Percentiles rank a stretch among this genome's conserved stretches.
phyloP scores from a whole-genome alignment of 257 asterid genomes.

The Voacanga thouarsii region DNA sequence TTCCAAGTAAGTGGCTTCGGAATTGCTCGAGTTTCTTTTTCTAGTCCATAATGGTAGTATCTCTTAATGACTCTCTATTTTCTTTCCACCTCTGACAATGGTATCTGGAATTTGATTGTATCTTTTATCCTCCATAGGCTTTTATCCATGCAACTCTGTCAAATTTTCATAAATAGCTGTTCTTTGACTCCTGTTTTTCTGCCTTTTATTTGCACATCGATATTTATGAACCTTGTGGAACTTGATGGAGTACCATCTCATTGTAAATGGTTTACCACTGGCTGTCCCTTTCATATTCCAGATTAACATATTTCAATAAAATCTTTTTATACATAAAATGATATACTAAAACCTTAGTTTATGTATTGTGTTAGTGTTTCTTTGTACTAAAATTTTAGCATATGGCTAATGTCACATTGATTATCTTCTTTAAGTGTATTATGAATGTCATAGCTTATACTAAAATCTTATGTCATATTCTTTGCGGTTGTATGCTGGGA shows the following conservation, averaged over 20 bases:
- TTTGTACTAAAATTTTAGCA: not conserved
- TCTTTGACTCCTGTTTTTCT: not conserved
- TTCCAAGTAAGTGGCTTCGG: constrained; percentile 32
- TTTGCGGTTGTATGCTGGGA: not conserved
- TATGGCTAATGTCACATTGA: too few relatives aligned
- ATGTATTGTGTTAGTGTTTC: not conserved
- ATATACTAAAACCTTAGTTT: not conserved
- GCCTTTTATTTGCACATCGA: not conserved
- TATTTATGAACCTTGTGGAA: not conserved
- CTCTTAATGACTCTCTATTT: not conserved
- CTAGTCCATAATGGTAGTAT: not conserved
- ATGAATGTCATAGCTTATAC: not conserved
- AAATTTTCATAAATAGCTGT: not conserved
- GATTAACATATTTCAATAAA: not conserved
- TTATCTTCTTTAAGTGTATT: too few relatives aligned
- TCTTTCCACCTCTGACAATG: not conserved
- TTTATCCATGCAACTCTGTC: not conserved
- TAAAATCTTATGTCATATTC: not conserved
- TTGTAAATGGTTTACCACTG: not conserved
- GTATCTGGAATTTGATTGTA: not conserved
- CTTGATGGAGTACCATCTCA: not conserved
- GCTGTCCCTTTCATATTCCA: not conserved
- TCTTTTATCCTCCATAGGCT: not conserved
- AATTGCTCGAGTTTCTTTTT: not conserved
- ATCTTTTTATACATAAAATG: not conserved